These are phyloP conservation scores for Cladophialophora chaetospira DNA, from an alignment of 2,329 filamentous ascomycete genomes.

Conservation along the genomic window DNA sequence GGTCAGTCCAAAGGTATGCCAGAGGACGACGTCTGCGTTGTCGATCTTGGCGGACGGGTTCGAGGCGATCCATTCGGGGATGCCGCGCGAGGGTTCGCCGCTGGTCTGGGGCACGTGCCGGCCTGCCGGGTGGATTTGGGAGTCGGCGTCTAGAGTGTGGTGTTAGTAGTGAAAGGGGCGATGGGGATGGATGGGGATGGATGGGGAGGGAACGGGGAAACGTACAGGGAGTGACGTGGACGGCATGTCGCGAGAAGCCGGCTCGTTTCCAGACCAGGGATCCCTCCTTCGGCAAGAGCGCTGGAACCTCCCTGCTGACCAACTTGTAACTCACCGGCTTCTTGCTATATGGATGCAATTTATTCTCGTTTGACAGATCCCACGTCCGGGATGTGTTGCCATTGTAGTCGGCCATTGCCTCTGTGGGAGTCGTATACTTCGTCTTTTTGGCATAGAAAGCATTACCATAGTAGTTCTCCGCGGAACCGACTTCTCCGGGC, in stretches of 20 bases:
- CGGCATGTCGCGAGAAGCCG: constrained; percentile 80
- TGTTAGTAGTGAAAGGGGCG: constrained; percentile 10
- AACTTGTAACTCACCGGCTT: constrained; percentile 88
- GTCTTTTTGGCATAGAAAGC: constrained; percentile 86
- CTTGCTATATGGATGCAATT: constrained; percentile 80
- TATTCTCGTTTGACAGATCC: constrained; percentile 86
- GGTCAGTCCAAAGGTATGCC: constrained; percentile 90
- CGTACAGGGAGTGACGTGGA: constrained; percentile 88
- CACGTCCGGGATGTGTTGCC: constrained; percentile 77
- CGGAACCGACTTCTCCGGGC: constrained; percentile 73
- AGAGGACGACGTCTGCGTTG: constrained; percentile 84
- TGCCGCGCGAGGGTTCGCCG: constrained; percentile 71
- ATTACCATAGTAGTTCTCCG: constrained; percentile 86
- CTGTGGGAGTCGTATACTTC: constrained; percentile 69
- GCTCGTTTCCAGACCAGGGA: constrained; percentile 87
- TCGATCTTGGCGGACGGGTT: constrained; percentile 69
- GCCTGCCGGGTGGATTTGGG: constrained; percentile 81
- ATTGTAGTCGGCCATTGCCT: constrained; percentile 77
- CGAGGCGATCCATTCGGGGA: constrained; percentile 73
- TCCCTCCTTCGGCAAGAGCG: constrained; percentile 75
- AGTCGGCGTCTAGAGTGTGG: constrained; percentile 64
- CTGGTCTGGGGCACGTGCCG: constrained; percentile 87
- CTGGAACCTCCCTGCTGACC: constrained; percentile 79
- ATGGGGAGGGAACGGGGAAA: constrained; percentile 34
- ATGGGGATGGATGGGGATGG: constrained; percentile 26